Evolutionary conservation across 805 yeast genomes (phyloP).

Genomic region (Yamadazyma olivae): DNA sequence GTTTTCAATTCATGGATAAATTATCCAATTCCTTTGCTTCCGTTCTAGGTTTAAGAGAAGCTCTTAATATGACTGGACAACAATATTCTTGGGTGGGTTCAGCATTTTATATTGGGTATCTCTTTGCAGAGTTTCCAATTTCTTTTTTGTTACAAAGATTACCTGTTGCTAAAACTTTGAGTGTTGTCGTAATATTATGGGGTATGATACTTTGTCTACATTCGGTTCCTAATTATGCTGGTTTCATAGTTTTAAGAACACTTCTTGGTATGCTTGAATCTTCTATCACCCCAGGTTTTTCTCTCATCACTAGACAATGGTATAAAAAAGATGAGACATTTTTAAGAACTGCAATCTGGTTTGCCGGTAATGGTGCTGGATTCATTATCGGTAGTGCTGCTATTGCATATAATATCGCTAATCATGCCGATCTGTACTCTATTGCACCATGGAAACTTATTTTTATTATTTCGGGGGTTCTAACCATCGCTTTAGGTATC

Average conservation of each 20-base stretch:
- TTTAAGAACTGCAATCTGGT: constrained; percentile 34
- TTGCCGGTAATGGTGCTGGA: constrained; percentile 35
- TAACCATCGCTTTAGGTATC: constrained; percentile 52
- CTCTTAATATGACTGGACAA: constrained; percentile 31
- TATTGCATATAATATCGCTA: constrained; percentile 53
- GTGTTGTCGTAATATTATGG: constrained; percentile 56
- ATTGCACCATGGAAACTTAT: constrained; percentile 59
- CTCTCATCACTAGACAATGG: constrained; percentile 34
- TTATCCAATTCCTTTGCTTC: constrained; percentile 37
- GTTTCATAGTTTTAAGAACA: constrained; percentile 36
- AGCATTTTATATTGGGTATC: constrained; percentile 53
- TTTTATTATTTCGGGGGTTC: constrained; percentile 57
- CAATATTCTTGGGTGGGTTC: constrained; percentile 39
- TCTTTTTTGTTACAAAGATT: constrained; percentile 48
- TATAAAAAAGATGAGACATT: constrained; percentile 33
- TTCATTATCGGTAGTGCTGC: constrained; percentile 39
- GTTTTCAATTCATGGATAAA: constrained; percentile 36
- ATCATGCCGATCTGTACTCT: constrained; percentile 33
- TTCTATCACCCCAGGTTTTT: constrained; percentile 39
- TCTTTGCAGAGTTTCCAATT: constrained; percentile 53
- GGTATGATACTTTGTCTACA: constrained; percentile 55
- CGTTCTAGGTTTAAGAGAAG: constrained; percentile 35
- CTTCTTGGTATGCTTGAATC: constrained; percentile 39
- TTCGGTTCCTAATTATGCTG: constrained; percentile 43
- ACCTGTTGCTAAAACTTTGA: constrained; percentile 52